Evolutionary conservation across 352 stramenopile species (phyloP), one percentile per base, ranked within the genome.

Genomic region (Phytophthora meadii): DNA sequence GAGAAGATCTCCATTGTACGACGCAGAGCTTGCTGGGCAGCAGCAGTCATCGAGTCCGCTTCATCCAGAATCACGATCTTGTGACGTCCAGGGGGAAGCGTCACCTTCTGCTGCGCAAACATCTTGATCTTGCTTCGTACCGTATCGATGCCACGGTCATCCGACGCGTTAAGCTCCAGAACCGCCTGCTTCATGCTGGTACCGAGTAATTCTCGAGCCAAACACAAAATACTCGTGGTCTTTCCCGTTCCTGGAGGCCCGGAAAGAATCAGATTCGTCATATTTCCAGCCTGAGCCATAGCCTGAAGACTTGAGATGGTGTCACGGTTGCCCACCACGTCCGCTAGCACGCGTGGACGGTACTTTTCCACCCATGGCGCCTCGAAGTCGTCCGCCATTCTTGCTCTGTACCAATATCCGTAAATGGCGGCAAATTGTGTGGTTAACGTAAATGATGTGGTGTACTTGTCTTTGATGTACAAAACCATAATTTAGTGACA

Each of bases 51-150:
- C 37, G 82, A 95, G 65, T 99, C 98, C 7, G 97, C 97, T 73
- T 99, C 98, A 70, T 99, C 98, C 25, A 99, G 81, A 72, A 99
- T 99, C 66, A 99, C 97, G 63, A 99, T 97, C 81, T 99, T 99
- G 74, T 99, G 97, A 28, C 87, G 82, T 1, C 88, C 87, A 0
- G 89, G 84, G 7, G 93, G 90, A 17, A 98, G 81, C 64, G 87
- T 97, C 61, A 99, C 97, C 76, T 99, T 99, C 68, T 99, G 98
- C 82, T 99, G 96, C 45, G 97, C 97, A 82, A 99, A 99, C 74
- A 97, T 97, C 78, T 99, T 99, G 82, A 99, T 99, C 72, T 98
- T 98, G 70, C 96, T 99, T 32, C 98, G 88, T 22, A 94, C 86
- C 24, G 84, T 94, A 70, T 94, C 84, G 54, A 94, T 94, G 54